Evolutionary conservation across 2,329 filamentous ascomycete genomes (phyloP).

Genomic region (Zasmidium cellare): DNA sequence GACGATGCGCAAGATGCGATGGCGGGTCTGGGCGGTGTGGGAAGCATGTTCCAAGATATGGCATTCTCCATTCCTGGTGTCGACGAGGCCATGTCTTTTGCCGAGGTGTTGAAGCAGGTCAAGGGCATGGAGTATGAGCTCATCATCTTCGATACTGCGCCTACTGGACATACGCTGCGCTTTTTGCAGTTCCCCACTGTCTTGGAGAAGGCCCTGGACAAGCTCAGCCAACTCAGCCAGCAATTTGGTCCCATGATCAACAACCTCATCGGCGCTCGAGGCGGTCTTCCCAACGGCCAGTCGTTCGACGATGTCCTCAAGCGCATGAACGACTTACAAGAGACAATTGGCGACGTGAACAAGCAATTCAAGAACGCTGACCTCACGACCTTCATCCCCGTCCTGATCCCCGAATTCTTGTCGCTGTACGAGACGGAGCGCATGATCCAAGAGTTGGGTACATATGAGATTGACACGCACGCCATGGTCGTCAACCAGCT

Average conservation of each 20-base stretch:
- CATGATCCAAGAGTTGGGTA: slow-evolving; percentile 97
- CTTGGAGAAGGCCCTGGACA: slow-evolving; percentile 96
- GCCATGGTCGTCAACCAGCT: slow-evolving; percentile 98
- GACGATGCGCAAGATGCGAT: slow-evolving; percentile 70
- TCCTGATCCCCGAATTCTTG: slow-evolving; percentile 97
- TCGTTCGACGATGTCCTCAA: slow-evolving; percentile 87
- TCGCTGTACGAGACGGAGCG: slow-evolving; percentile 97
- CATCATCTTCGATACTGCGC: slow-evolving; percentile 98
- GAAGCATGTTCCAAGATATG: slow-evolving; percentile 97
- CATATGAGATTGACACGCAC: slow-evolving; percentile 94
- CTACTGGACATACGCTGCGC: slow-evolving; percentile 94
- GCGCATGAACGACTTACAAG: slow-evolving; percentile 90
- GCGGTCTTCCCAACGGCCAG: slow-evolving; percentile 84
- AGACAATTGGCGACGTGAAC: slow-evolving; percentile 95
- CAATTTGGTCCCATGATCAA: slow-evolving; percentile 97
- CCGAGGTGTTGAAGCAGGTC: slow-evolving; percentile 98
- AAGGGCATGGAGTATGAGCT: slow-evolving; percentile 98
- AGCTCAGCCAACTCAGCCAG: slow-evolving; percentile 87
- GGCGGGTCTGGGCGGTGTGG: slow-evolving; percentile 68
- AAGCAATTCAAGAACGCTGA: slow-evolving; percentile 96
- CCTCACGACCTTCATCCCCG: slow-evolving; percentile 95
- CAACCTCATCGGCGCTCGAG: slow-evolving; percentile 78
- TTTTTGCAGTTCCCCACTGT: slow-evolving; percentile 98
- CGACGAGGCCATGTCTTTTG: slow-evolving; percentile 99
- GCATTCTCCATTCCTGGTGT: slow-evolving; percentile 98